A percentile compares a stretch with the other conserved stretches of the same genome.
phyloP scores from a whole-genome alignment of 2,329 filamentous ascomycete species.

The Cryphonectria naterciae region DNA sequence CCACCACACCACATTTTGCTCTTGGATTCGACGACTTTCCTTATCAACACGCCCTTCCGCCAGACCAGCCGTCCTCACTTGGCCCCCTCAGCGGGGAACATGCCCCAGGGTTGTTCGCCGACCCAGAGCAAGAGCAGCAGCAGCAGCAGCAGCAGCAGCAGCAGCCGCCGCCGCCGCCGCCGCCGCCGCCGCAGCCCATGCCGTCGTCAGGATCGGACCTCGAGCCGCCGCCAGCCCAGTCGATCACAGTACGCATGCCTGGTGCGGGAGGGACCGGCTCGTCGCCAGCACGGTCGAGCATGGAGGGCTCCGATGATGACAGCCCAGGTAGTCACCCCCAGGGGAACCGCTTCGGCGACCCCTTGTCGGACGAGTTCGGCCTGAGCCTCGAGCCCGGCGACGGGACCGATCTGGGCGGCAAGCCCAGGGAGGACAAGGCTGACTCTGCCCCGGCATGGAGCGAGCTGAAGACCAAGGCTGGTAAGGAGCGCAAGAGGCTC shows the following conservation, averaged over 20 bases:
- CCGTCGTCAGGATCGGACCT: slow-evolving; percentile 42
- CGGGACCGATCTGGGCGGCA: slow-evolving; percentile 57
- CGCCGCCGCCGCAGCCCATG: slow-evolving; percentile 34
- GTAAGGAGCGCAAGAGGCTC: slow-evolving; percentile 91
- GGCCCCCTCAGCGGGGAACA: slow-evolving; percentile 44
- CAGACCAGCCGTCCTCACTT: slow-evolving; percentile 44
- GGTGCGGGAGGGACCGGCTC: slow-evolving; percentile 37
- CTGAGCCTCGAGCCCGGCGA: slow-evolving; percentile 53
- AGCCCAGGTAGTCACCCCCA: slow-evolving; percentile 49
- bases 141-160: slow-evolving; percentile 27
- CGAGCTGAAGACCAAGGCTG: slow-evolving; percentile 86
- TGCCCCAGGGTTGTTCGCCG: slow-evolving; percentile 38
- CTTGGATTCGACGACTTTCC: slow-evolving; percentile 57
- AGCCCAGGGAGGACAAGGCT: slow-evolving; percentile 60
- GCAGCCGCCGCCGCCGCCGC: background rate
- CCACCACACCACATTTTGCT: slow-evolving; percentile 49
- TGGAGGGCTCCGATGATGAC: slow-evolving; percentile 51
- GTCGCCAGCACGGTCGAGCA: slow-evolving; percentile 33
- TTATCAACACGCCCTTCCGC: slow-evolving; percentile 47
- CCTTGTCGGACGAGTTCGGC: slow-evolving; percentile 63
- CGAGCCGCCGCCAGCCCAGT: slow-evolving; percentile 42
- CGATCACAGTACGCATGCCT: slow-evolving; percentile 42
- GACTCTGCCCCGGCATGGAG: slow-evolving; percentile 72
- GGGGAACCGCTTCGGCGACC: slow-evolving; percentile 54
- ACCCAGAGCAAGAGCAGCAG: slow-evolving; percentile 36